These are phyloP conservation scores for Pachysolen tannophilus DNA, from an alignment of 805 yeast species.

Conservation along the genomic window DNA sequence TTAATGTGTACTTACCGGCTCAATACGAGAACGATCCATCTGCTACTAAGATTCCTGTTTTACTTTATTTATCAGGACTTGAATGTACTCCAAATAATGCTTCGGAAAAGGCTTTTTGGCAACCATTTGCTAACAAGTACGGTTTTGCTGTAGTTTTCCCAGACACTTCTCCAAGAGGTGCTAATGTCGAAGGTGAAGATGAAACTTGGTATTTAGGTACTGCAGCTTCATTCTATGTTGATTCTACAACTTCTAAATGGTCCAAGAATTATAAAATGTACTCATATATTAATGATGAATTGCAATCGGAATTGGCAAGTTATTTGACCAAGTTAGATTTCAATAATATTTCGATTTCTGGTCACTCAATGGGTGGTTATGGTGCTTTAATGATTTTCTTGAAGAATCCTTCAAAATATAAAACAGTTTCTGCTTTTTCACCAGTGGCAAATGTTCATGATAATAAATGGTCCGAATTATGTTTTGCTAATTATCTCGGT, in stretches of 20 bases:
- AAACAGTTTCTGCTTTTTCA: conserved; percentile 81
- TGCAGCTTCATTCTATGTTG: conserved; percentile 92
- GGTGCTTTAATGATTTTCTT: conserved; percentile 70
- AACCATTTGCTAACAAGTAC: conserved; percentile 66
- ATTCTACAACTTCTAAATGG: conserved; percentile 75
- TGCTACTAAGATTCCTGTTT: conserved; percentile 51
- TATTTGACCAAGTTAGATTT: conserved; percentile 49
- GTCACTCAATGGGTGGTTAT: conserved; percentile 98
- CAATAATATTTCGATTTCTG: conserved; percentile 66
- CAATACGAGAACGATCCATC: conserved; percentile 26
- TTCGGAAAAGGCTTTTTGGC: conserved; percentile 86
- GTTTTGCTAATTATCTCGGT: conserved; percentile 75
- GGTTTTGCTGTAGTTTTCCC: conserved; percentile 91
- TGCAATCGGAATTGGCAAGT: conserved; percentile 42
- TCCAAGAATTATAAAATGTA: conserved; percentile 75
- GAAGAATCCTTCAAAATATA: conserved; percentile 62
- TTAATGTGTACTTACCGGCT: conserved; percentile 77
- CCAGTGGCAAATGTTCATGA: conserved; percentile 78
- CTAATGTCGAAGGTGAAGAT: conserved; percentile 70
- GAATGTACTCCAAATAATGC: conserved; percentile 94
- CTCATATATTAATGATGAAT: conserved; percentile 69
- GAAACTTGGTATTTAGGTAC: conserved; percentile 81
- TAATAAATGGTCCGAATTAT: conserved; percentile 85
- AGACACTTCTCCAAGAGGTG: conserved; percentile 94
- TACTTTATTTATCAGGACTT: conserved; percentile 78